A percentile compares a stretch with the other conserved stretches of the same genome.
These are phyloP conservation scores for Vaccinium vitisidaea DNA, from an alignment of 148 eudicot genomes.

Conservation along the genomic window DNA sequence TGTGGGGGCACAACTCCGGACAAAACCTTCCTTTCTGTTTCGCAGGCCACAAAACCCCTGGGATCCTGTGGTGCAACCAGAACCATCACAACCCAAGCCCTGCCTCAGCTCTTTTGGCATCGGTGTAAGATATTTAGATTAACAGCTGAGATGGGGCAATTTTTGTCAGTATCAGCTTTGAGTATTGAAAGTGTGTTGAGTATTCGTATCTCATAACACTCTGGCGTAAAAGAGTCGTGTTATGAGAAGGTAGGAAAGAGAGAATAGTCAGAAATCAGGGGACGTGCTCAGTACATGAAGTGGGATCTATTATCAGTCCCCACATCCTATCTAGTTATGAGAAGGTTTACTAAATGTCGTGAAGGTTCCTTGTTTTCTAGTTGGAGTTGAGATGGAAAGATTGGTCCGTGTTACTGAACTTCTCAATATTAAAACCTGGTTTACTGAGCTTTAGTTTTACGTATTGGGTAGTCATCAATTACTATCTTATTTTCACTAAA, in stretches of 20 bases:
- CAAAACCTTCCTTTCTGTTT: not conserved
- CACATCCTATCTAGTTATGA: not conserved
- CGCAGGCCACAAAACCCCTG: not conserved
- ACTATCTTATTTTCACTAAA: not conserved
- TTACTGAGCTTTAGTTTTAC: not conserved
- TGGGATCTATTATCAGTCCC: not conserved
- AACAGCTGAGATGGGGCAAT: slow-evolving; percentile 3
- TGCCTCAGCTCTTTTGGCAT: not conserved
- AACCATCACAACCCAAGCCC: not conserved
- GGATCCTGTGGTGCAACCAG: not conserved
- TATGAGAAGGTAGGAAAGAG: not conserved
- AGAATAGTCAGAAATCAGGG: not conserved
- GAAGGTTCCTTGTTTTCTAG: not conserved
- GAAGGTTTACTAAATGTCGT: not conserved
- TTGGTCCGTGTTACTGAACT: not conserved
- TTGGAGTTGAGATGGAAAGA: not conserved
- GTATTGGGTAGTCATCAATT: not conserved
- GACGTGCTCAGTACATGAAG: not conserved
- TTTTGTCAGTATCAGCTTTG: not conserved
- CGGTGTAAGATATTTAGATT: not conserved
- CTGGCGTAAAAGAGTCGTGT: not conserved
- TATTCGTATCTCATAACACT: not conserved
- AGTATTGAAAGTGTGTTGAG: not conserved
- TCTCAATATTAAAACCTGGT: not conserved
- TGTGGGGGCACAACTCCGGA: not conserved